phyloP scores from a whole-genome alignment of 73 alveolate species.

The Paraurostyla sp. region DNA sequence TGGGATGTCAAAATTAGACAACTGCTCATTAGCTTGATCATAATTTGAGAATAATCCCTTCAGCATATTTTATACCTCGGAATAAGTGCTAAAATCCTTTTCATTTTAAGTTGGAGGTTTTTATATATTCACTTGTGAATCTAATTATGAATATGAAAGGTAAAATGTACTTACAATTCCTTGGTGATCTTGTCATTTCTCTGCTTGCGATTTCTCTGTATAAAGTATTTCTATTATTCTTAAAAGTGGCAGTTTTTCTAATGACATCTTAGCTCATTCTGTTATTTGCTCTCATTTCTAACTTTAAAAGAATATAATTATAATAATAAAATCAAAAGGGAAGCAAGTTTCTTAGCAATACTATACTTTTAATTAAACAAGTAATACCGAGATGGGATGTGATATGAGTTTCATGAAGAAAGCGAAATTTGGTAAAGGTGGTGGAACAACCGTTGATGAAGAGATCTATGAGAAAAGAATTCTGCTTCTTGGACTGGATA shows the following conservation, averaged over 20 bases:
- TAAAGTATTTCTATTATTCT: not conserved
- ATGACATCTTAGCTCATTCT: not conserved
- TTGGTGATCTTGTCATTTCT: not conserved
- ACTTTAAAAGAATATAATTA: not conserved
- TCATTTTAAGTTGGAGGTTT: no score
- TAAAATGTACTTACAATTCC: conserved; percentile 27
- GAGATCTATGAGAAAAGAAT: conserved; percentile 54
- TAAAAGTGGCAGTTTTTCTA: not conserved
- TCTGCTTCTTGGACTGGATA: conserved; percentile 92
- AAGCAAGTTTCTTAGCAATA: not conserved
- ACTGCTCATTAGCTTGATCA: no score
- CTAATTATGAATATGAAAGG: no score
- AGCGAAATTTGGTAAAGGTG: not conserved
- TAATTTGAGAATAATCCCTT: no score
- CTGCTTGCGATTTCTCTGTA: conserved; percentile 21
- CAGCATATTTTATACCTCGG: no score
- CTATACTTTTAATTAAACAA: no score
- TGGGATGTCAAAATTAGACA: no score
- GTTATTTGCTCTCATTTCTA: conserved; percentile 10
- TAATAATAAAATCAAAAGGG: conserved; percentile 31
- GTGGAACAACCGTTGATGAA: not conserved
- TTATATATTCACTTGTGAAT: not conserved
- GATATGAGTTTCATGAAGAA: conserved; percentile 41
- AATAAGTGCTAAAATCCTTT: no score
- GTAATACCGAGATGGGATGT: conserved; percentile 37